A percentile compares a stretch with the other conserved stretches of the same genome.
Conservation (phyloP, 2,329 filamentous ascomycete genomes). For the Apiospora pterosperma region DNA sequence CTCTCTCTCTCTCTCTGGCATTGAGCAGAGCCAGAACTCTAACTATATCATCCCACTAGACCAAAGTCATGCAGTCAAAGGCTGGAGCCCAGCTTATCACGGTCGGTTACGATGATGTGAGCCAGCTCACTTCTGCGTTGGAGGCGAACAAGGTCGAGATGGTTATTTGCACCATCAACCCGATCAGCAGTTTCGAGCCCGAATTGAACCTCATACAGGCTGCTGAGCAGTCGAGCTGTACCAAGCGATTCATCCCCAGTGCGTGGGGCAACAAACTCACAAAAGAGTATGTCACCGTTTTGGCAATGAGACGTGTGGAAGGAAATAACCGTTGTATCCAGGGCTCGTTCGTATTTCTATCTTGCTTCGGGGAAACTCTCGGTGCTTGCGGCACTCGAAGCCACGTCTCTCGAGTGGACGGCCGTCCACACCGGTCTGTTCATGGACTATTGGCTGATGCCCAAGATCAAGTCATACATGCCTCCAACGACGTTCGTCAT, state of each 20-base stretch:
- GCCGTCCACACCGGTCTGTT: constrained; percentile 39
- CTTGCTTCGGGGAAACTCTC: constrained; percentile 9
- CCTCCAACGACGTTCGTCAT: constrained; percentile 36
- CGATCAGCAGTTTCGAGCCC: constrained; percentile 19
- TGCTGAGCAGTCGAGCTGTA: constrained; percentile 32
- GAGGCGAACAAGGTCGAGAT: neutral
- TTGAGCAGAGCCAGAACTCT: neutral
- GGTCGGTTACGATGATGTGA: neutral
- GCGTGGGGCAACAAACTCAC: constrained; percentile 35
- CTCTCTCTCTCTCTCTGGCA: neutral
- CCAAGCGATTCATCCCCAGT: constrained; percentile 39
- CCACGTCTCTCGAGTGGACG: constrained; percentile 34
- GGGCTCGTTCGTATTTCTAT: neutral
- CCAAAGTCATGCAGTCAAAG: neutral
- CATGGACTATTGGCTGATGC: constrained; percentile 42
- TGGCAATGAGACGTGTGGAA: neutral
- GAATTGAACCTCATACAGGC: constrained; percentile 43
- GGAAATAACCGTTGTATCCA: neutral
- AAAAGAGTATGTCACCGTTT: constrained; percentile 20
- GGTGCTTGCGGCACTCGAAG: constrained; percentile 21
- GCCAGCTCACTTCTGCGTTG: neutral
- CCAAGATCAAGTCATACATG: constrained; percentile 34
- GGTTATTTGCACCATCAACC: neutral
- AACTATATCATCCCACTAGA: neutral
- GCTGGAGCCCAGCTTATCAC: neutral